A percentile compares a stretch with the other conserved stretches of the same genome.
Evolutionary conservation across 2,329 filamentous ascomycete genomes (phyloP).

Genomic region (Pseudogymnoascus sp.): DNA sequence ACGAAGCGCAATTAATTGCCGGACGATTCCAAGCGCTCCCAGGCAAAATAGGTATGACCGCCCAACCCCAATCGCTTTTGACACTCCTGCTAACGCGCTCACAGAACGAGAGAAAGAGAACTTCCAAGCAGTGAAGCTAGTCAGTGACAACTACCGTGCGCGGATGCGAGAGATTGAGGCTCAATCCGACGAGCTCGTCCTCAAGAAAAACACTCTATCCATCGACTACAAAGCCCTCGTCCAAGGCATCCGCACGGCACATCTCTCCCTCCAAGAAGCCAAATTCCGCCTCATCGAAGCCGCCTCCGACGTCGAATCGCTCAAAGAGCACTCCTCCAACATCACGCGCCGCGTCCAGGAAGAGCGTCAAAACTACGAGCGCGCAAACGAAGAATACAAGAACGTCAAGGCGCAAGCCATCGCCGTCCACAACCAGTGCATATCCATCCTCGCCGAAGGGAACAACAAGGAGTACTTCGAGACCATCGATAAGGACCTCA

Average conservation of each 20-base stretch:
- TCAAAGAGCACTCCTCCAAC: slow-evolving; percentile 59
- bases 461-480: slow-evolving; percentile 32
- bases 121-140: slow-evolving; percentile 27
- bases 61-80: background rate
- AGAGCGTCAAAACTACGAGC: slow-evolving; percentile 35
- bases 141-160: slow-evolving; percentile 34
- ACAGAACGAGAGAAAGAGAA: slow-evolving; percentile 31
- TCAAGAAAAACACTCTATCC: slow-evolving; percentile 50
- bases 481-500: slow-evolving; percentile 42
- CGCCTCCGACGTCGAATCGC: slow-evolving; percentile 64
- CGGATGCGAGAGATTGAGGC: slow-evolving; percentile 45
- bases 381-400: slow-evolving; percentile 36
- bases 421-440: slow-evolving; percentile 31
- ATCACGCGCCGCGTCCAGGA: slow-evolving; percentile 48
- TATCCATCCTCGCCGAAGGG: slow-evolving; percentile 31
- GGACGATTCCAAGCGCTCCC: slow-evolving; percentile 62
- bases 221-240: slow-evolving; percentile 53
- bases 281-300: slow-evolving; percentile 73
- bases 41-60: slow-evolving; percentile 57
- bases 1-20: slow-evolving; percentile 57
- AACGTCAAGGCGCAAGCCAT: slow-evolving; percentile 34
- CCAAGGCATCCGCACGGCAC: slow-evolving; percentile 52
- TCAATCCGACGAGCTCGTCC: slow-evolving; percentile 47
- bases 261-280: slow-evolving; percentile 60
- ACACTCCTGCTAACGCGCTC: slow-evolving; percentile 23